Evolutionary conservation across 306 rosid genomes (phyloP).

Genomic region (Astragalus membranaceus): DNA sequence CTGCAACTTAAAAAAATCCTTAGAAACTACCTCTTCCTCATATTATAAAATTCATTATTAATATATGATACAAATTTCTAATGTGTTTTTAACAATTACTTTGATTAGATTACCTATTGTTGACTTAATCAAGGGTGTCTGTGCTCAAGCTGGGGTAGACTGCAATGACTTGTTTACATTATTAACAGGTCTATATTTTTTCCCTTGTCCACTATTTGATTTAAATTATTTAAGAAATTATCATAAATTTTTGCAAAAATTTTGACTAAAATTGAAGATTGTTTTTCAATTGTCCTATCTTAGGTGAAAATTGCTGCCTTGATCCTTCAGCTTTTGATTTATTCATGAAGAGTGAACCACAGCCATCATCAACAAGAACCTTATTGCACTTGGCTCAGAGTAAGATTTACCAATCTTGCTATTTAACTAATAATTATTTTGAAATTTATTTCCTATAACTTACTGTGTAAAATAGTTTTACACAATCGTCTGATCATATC

Average conservation of each 20-base stretch:
- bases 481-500: no score
- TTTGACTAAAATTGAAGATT: not conserved
- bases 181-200: conserved; percentile 29
- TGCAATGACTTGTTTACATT: conserved; percentile 44
- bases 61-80: not conserved
- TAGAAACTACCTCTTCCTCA: not conserved
- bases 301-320: conserved; percentile 72
- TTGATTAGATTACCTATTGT: conserved; percentile 23
- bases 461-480: no score
- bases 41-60: not conserved
- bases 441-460: no score
- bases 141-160: conserved; percentile 29
- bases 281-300: not conserved
- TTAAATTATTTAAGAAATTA: not conserved
- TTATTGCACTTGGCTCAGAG: conserved; percentile 64
- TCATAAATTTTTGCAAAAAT: not conserved
- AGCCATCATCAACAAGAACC: conserved; percentile 58
- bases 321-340: conserved; percentile 35
- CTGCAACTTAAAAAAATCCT: not conserved
- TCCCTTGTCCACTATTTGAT: not conserved
- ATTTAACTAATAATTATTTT: not conserved
- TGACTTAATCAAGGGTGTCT: conserved; percentile 24
- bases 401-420: conserved; percentile 13
- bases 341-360: conserved; percentile 45
- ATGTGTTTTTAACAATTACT: not conserved